Percentiles rank a stretch among this genome's conserved stretches.
Evolutionary conservation across 2,329 filamentous ascomycete genomes (phyloP).

Genomic region (Trichophyton mentagrophytes): DNA sequence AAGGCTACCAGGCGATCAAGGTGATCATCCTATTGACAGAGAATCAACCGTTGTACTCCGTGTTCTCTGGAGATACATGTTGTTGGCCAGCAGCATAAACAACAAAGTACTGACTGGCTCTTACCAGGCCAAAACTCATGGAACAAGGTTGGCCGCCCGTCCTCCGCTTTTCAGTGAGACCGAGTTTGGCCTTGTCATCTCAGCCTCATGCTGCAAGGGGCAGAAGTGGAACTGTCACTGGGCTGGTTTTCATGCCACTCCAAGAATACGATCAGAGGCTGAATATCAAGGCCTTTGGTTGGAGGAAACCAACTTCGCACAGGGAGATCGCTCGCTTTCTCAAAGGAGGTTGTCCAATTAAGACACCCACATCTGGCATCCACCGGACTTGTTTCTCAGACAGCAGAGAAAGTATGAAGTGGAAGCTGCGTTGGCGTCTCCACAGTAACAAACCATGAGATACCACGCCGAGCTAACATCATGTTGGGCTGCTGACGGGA

Average conservation of each 20-base stretch:
- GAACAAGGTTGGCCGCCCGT: background rate
- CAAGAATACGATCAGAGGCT: background rate
- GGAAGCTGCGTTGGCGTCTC: background rate
- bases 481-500: background rate
- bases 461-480: background rate
- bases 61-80: no score
- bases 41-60: background rate
- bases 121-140: no score
- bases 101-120: no score
- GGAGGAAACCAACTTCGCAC: background rate
- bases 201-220: background rate
- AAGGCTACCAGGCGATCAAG: background rate
- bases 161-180: background rate
- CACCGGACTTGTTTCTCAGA: background rate
- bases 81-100: no score
- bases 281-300: background rate
- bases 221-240: background rate
- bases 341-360: background rate
- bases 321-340: background rate
- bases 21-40: background rate
- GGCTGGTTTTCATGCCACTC: background rate
- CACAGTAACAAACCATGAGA: background rate
- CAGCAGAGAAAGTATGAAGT: background rate
- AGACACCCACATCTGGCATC: background rate
- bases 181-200: background rate